Evolutionary conservation across 1,139 yeast genomes (phyloP), one percentile per base, ranked within the genome.

Genomic region (Lodderomyces beijingensis): DNA sequence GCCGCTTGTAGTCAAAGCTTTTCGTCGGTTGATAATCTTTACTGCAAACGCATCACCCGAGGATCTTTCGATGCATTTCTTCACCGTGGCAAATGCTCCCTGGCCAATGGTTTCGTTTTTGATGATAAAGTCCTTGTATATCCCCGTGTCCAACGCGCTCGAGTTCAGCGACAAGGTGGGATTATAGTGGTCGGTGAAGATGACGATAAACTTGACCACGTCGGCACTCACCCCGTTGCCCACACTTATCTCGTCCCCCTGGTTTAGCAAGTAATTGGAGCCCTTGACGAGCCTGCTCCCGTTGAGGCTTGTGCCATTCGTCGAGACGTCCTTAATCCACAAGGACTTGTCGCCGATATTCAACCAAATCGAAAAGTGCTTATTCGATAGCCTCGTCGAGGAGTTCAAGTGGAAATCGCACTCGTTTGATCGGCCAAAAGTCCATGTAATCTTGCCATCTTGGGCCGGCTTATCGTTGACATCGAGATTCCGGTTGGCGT

Each of bases 61-160:
- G 5, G 77, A 58, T 38, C 96, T 69, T 47, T 88, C 93, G 1
- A 89, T 77, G 2, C 94, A 96, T 52, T 86, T 86, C 45, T 87
- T 82, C 14, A 91, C 98, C 1, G 89, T 83, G 3, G 97, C 97
- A 70, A 91, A 91, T 4, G 97, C 97, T 6, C 98, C 98, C 47
- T 86, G 93, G 1, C 98, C 98, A 3, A 91, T 82, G 4, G 85
- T 79, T 47, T 84, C 95, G 51, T 79, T 81, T 40, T 85, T 78
- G 19, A 91, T 75, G 11, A 85, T 83, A 53, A 79, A 91, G 46
- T 82, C 84, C 38, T 75, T 77, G 50, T 74, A 73, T 12, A 91
- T 81, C 0, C 88, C 74, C 32, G 63, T 63, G 36, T 64, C 70
- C 16, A 39, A 40, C 2, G 50, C 38, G 13, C 44, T 45, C 1